A percentile compares a stretch with the other conserved stretches of the same genome.
These are phyloP conservation scores for Geum urbanum DNA, from an alignment of 306 rosid species.

Conservation along the genomic window DNA sequence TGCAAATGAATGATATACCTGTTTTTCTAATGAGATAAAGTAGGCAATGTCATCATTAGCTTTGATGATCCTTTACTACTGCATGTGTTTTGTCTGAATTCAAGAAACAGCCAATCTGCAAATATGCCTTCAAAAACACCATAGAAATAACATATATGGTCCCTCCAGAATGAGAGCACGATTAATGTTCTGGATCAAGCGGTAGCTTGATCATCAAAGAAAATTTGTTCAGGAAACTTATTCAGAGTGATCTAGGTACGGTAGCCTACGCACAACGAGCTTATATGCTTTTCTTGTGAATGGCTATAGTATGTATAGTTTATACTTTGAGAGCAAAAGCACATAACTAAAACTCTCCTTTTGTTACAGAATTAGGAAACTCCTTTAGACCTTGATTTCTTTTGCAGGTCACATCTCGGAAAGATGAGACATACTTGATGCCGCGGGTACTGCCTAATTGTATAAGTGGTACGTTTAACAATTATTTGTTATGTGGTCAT, in stretches of 20 bases:
- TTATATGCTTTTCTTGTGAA: slow-evolving; percentile 10
- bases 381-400: neutral
- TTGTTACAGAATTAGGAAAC: neutral
- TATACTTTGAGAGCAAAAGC: slow-evolving; percentile 15
- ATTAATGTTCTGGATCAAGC: neutral
- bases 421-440: neutral
- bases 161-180: slow-evolving; percentile 5
- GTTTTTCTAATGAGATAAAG: too few relatives aligned
- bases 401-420: neutral
- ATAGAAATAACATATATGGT: neutral
- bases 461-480: neutral
- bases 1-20: too few relatives aligned
- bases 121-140: too few relatives aligned
- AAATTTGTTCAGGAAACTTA: neutral
- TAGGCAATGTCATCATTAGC: too few relatives aligned
- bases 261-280: neutral
- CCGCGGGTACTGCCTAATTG: too few relatives aligned
- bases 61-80: too few relatives aligned
- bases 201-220: neutral
- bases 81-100: too few relatives aligned
- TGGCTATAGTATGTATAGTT: neutral
- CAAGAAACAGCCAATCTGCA: too few relatives aligned
- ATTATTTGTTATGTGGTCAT: neutral
- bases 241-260: neutral
- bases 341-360: neutral